These are phyloP conservation scores for Parascedosporium putredinis DNA, from an alignment of 2,329 filamentous ascomycete genomes.

Conservation along the genomic window DNA sequence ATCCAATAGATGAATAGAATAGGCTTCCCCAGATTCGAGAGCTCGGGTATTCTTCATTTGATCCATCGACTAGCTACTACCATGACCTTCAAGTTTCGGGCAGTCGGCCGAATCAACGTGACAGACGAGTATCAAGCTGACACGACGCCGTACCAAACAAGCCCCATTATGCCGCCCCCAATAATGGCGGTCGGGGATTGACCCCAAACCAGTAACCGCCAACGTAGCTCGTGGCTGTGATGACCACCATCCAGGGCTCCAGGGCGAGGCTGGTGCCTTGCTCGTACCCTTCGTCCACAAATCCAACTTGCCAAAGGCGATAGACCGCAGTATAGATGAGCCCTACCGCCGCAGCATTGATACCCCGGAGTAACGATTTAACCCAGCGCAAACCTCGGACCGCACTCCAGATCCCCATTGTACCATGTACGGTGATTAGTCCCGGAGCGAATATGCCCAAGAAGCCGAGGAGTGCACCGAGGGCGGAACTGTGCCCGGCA, in stretches of 20 bases:
- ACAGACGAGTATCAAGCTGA: not conserved
- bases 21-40: too few species aligned
- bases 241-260: conserved; percentile 55
- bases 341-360: conserved; percentile 51
- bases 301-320: conserved; percentile 51
- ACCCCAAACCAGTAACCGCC: conserved; percentile 22
- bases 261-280: conserved; percentile 40
- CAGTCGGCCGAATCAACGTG: not conserved
- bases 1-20: too few species aligned
- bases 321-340: conserved; percentile 56
- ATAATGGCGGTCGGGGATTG: conserved; percentile 22
- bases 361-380: conserved; percentile 37
- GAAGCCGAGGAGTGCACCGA: conserved; percentile 29
- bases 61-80: too few species aligned
- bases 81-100: too few species aligned
- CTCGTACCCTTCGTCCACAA: conserved; percentile 37
- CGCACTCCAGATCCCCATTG: conserved; percentile 44
- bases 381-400: conserved; percentile 36
- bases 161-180: conserved; percentile 22
- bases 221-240: conserved; percentile 33
- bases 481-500: conserved; percentile 22
- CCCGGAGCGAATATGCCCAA: conserved; percentile 44
- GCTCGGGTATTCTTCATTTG: too few species aligned
- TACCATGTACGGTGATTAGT: conserved; percentile 35
- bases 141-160: conserved; percentile 17